Conservation (phyloP, 768 basidiomycete genomes). For the Pilatotrama ljubarskyi region DNA sequence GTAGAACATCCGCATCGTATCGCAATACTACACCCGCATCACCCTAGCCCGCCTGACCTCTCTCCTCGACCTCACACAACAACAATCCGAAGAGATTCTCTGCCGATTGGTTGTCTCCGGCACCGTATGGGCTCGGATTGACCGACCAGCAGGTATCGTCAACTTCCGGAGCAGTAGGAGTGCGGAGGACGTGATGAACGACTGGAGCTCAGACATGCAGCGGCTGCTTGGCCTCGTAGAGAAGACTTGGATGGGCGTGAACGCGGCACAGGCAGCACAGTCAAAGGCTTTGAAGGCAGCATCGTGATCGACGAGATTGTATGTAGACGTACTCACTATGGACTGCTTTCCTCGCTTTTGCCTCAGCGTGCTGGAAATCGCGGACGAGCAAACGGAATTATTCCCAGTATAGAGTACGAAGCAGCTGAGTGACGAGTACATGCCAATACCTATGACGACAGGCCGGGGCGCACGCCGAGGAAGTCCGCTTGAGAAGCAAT, state of each 20-base stretch:
- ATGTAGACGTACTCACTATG: constrained; percentile 25
- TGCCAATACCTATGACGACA: not conserved
- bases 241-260: constrained; percentile 99
- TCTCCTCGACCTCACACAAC: constrained; percentile 80
- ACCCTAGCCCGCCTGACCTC: constrained; percentile 78
- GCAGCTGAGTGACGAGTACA: not conserved
- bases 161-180: constrained; percentile 81
- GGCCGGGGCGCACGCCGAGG: not conserved
- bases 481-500: constrained; percentile 3
- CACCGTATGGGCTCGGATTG: constrained; percentile 91
- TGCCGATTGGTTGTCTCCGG: constrained; percentile 89
- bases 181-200: constrained; percentile 94
- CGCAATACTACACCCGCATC: constrained; percentile 94
- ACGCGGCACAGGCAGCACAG: constrained; percentile 84
- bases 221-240: constrained; percentile 89
- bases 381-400: constrained; percentile 4
- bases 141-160: constrained; percentile 88
- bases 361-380: not conserved
- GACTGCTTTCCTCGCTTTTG: constrained; percentile 7
- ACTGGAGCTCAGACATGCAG: constrained; percentile 97
- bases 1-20: constrained; percentile 94
- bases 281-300: constrained; percentile 53
- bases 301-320: constrained; percentile 14
- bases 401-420: constrained; percentile 3
- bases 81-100: constrained; percentile 86